Conservation (phyloP, 306 rosid species). For the Pyrus bretschneideri region DNA sequence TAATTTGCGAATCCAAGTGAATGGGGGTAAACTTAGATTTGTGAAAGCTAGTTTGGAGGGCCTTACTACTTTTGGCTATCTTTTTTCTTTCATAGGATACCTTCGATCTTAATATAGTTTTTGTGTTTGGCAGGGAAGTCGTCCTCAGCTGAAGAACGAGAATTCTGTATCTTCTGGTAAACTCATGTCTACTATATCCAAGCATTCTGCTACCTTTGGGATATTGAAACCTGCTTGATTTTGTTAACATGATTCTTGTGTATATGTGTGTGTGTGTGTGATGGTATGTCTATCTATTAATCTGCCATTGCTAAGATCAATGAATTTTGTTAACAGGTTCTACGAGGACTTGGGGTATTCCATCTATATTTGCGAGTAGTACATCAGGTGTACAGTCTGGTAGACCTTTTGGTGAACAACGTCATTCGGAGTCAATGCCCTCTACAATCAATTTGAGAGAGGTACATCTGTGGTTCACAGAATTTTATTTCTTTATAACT, state of each 20-base stretch:
- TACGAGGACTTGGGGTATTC: conserved; percentile 23
- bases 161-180: conserved; percentile 31
- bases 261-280: neutral
- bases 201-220: neutral
- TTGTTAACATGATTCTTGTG: neutral
- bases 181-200: neutral
- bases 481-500: neutral
- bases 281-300: neutral
- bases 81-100: neutral
- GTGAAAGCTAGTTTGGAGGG: neutral
- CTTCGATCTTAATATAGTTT: conserved; percentile 6
- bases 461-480: conserved; percentile 19
- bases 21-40: neutral
- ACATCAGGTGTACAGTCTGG: conserved; percentile 10
- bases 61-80: neutral
- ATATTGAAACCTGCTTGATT: neutral
- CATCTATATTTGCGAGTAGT: conserved; percentile 27
- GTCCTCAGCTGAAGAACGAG: conserved; percentile 19
- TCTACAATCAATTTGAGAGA: conserved; percentile 33
- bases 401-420: conserved; percentile 17
- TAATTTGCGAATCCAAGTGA: neutral
- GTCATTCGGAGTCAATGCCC: conserved; percentile 19
- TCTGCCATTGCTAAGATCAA: neutral
- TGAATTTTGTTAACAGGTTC: conserved; percentile 7
- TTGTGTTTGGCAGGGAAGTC: conserved; percentile 27